phyloP scores from a whole-genome alignment of 441 rosid genomes.

The Erodium chrysanthum region DNA sequence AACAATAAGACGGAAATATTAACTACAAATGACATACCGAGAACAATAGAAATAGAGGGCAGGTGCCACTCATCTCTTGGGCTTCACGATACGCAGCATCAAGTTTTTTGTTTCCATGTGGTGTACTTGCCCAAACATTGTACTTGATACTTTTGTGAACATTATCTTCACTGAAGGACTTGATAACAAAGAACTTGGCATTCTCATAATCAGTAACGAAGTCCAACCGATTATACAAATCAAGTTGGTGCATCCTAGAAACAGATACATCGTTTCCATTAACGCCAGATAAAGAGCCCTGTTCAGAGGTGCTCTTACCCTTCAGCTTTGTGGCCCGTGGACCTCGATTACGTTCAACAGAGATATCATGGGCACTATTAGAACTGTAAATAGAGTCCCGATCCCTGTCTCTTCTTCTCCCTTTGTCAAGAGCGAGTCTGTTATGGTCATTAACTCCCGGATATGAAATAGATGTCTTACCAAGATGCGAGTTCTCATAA shows the following conservation, averaged over 20 bases:
- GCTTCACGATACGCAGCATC: slow-evolving; percentile 72
- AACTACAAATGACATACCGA: slow-evolving; percentile 52
- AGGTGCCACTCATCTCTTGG: slow-evolving; percentile 26
- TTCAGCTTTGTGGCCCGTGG: slow-evolving; percentile 60
- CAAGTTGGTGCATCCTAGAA: slow-evolving; percentile 25
- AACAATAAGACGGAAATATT: background rate
- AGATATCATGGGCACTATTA: slow-evolving; percentile 36
- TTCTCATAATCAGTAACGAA: slow-evolving; percentile 24
- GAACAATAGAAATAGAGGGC: slow-evolving; percentile 72
- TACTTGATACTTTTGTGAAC: slow-evolving; percentile 86
- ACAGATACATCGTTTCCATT: slow-evolving; percentile 29
- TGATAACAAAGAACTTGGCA: slow-evolving; percentile 52
- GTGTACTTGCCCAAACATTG: slow-evolving; percentile 91
- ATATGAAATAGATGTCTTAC: slow-evolving; percentile 28
- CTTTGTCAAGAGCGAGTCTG: slow-evolving; percentile 37
- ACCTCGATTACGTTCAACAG: slow-evolving; percentile 50
- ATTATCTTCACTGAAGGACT: slow-evolving; percentile 93
- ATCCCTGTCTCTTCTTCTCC: slow-evolving; percentile 47
- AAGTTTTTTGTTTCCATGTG: slow-evolving; percentile 86
- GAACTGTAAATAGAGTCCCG: slow-evolving; percentile 30
- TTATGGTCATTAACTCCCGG: slow-evolving; percentile 37
- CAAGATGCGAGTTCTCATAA: slow-evolving; percentile 35
- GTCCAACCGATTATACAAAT: slow-evolving; percentile 37
- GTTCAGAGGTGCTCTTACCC: slow-evolving; percentile 36
- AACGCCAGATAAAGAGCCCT: slow-evolving; percentile 30